Percentiles rank a stretch among this genome's conserved stretches.
These are phyloP conservation scores for Linderniella brevidens DNA, from an alignment of 257 asterid species.

Conservation along the genomic window DNA sequence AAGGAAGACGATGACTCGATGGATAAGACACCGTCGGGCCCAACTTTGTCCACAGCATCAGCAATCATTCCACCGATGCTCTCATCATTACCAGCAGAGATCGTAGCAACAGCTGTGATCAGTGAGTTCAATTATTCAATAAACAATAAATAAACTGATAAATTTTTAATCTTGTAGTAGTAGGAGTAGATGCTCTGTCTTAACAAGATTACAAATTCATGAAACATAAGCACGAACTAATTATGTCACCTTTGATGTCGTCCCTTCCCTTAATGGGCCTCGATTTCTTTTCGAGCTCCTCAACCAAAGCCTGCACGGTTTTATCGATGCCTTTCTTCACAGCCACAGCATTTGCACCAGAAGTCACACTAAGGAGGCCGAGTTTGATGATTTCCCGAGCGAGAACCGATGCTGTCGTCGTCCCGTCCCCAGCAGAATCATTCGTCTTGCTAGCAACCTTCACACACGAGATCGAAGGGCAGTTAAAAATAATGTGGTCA, in stretches of 20 bases:
- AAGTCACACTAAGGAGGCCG: constrained; percentile 82
- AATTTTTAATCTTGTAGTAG: no score
- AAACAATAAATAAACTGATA: neutral
- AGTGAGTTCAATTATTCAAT: constrained; percentile 6
- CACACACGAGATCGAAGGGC: constrained; percentile 6
- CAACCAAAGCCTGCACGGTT: constrained; percentile 58
- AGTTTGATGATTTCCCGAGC: constrained; percentile 95
- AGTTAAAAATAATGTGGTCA: no score
- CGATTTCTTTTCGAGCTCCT: constrained; percentile 73
- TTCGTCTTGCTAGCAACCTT: constrained; percentile 99
- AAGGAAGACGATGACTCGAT: constrained; percentile 94
- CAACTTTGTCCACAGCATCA: constrained; percentile 94
- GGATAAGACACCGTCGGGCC: constrained; percentile 96
- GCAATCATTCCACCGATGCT: constrained; percentile 76
- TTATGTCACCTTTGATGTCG: constrained; percentile 59
- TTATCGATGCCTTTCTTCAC: constrained; percentile 86
- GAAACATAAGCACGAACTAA: no score
- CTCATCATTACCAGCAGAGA: constrained; percentile 91
- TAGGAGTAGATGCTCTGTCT: no score
- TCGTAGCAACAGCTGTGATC: constrained; percentile 71
- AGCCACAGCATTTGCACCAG: constrained; percentile 95
- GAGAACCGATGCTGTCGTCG: constrained; percentile 85
- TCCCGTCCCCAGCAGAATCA: constrained; percentile 99
- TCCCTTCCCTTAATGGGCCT: constrained; percentile 93
- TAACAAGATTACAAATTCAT: no score